Evolutionary conservation across 768 basidiomycete species (phyloP), one percentile per base, ranked within the genome.

Genomic region (Trametes cingulata): DNA sequence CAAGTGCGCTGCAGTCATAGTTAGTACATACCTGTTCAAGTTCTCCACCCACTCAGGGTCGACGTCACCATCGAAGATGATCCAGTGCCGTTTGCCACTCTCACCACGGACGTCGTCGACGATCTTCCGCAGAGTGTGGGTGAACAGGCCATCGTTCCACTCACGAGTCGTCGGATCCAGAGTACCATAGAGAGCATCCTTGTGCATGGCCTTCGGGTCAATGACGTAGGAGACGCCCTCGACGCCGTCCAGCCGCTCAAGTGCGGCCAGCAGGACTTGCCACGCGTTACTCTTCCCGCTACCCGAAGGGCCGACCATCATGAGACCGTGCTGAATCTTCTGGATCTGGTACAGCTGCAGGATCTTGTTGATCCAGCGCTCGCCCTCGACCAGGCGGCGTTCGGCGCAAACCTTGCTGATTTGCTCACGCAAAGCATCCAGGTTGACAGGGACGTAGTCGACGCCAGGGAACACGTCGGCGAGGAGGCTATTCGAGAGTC

Each of bases 11-110:
- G 49, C 42, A 15, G 6, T 20, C 0, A 5, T 39, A 22, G 20
- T 19, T 17, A 6, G n/a, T 40, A 76, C 82, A 52, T 35, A 91
- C 97, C 95, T 98, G 76, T 99, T 99, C 75, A 99, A 75, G 74
- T 99, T 99, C 76, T 99, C 97, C 2, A 99, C 97, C 97, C 97
- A 98, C 75, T 99, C 97, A 0, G 96, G 97, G 79, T 99, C 97
- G 42, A 99, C 97, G 67, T 99, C 97, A 58, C 97, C 97, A 69
- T 99, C 97, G 64, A 99, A 99, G 60, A 99, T 91, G 67, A 99
- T 99, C 97, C 96, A 99, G 70, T 98, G 97, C 33, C 97, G 79
- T 77, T 96, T 98, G 17, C 85, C 82, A 72, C 93, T 97, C 75
- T 98, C 97, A 17, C 97, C 97, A 69, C 97, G 92, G 42, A 98